These are phyloP conservation scores for Naganishia sp. DNA, from an alignment of 1,284 basidiomycete genomes.

Conservation along the genomic window DNA sequence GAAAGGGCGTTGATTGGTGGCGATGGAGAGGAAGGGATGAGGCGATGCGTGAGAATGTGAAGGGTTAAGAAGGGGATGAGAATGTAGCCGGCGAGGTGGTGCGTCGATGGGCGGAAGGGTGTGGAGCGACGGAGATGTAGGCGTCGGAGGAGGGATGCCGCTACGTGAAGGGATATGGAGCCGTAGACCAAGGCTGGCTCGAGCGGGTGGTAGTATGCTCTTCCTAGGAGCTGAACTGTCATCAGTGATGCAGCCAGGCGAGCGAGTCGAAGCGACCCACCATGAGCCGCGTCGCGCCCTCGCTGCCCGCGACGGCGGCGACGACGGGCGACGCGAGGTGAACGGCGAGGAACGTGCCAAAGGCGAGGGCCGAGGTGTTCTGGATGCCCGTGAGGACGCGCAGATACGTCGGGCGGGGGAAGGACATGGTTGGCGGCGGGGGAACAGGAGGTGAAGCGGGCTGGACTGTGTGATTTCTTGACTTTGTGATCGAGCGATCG, in stretches of 20 bases:
- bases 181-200: constrained; percentile 45
- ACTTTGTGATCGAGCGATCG: background rate
- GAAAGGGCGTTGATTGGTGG: constrained; percentile 42
- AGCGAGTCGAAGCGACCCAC: constrained; percentile 36
- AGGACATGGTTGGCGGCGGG: background rate
- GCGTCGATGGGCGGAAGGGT: background rate
- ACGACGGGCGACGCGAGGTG: constrained; percentile 49
- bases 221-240: constrained; percentile 41
- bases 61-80: constrained; percentile 41
- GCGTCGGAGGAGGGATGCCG: constrained; percentile 39
- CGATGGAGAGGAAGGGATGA: constrained; percentile 39
- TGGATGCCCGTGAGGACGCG: constrained; percentile 46
- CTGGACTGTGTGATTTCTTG: no score
- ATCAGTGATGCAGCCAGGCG: background rate
- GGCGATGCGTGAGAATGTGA: constrained; percentile 45
- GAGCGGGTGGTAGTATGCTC: constrained; percentile 44
- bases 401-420: constrained; percentile 32
- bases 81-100: constrained; percentile 38
- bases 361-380: constrained; percentile 48
- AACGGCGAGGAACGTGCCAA: constrained; percentile 45
- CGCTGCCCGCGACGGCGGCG: constrained; percentile 42
- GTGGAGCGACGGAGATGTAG: constrained; percentile 30
- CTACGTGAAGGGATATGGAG: constrained; percentile 43
- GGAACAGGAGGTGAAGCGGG: background rate
- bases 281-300: constrained; percentile 44